Conservation (phyloP, 805 yeast genomes). For the Torulaspora quercuum region DNA sequence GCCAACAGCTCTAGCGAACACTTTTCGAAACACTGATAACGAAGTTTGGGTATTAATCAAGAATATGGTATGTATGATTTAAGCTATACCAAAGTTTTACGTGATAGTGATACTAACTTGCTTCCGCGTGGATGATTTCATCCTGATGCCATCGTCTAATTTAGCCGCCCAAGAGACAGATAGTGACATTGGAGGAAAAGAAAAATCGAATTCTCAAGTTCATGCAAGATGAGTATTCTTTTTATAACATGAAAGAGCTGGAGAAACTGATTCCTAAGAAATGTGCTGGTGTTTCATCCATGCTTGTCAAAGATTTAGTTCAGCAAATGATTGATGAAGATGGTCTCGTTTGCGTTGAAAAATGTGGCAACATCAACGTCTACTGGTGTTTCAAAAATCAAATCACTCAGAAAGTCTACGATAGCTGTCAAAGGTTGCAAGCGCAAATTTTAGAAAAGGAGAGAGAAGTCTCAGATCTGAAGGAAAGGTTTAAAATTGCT, state of each 20-base stretch:
- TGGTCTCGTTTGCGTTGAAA: conserved; percentile 45
- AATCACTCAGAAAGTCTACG: conserved; percentile 14
- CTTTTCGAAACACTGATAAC: background rate
- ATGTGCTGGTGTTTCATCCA: conserved; percentile 47
- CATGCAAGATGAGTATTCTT: conserved; percentile 40
- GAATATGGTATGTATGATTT: too few relatives aligned
- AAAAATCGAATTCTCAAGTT: conserved; percentile 38
- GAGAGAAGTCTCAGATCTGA: conserved; percentile 13
- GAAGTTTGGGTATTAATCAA: too few relatives aligned
- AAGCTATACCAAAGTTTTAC: background rate
- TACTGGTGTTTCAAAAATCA: conserved; percentile 47
- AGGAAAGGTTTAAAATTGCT: conserved; percentile 14
- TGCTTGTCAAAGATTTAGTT: conserved; percentile 52
- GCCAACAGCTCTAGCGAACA: too few relatives aligned
- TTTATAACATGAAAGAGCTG: conserved; percentile 50
- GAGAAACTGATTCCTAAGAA: conserved; percentile 46
- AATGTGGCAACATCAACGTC: conserved; percentile 52
- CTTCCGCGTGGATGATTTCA: too few relatives aligned
- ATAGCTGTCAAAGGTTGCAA: conserved; percentile 13
- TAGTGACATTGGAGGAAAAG: conserved; percentile 41
- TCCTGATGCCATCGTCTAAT: background rate
- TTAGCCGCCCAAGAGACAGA: conserved; percentile 34
- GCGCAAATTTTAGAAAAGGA: conserved; percentile 16
- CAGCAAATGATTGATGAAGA: conserved; percentile 49
- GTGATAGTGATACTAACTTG: background rate